Evolutionary conservation across 257 asterid genomes (phyloP).

Genomic region (Henckelia pumila): DNA sequence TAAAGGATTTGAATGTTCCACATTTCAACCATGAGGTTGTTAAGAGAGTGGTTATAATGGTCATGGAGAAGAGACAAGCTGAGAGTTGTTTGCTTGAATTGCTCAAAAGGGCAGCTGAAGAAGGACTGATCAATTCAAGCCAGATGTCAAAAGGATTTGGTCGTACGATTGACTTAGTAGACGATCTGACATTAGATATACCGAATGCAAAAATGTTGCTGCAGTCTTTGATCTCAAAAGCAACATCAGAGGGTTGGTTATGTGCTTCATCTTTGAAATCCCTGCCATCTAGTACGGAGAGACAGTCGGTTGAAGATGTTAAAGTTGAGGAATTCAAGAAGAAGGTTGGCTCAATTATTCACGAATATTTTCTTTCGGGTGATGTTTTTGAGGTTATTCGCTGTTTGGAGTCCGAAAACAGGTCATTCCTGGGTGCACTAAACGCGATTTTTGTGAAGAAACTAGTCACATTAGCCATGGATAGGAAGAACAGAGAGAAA

Average conservation of each 20-base stretch:
- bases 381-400: slow-evolving; percentile 74
- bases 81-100: slow-evolving; percentile 58
- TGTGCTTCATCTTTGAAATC: slow-evolving; percentile 73
- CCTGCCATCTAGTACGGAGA: slow-evolving; percentile 44
- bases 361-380: slow-evolving; percentile 78
- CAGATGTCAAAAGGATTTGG: slow-evolving; percentile 81
- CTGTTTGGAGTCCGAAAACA: slow-evolving; percentile 67
- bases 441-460: slow-evolving; percentile 78
- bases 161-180: slow-evolving; percentile 69
- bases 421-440: slow-evolving; percentile 42
- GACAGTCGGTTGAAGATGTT: slow-evolving; percentile 48
- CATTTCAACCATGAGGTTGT: slow-evolving; percentile 90
- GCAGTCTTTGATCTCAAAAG: slow-evolving; percentile 71
- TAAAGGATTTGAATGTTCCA: slow-evolving; percentile 78
- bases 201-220: slow-evolving; percentile 69
- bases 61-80: slow-evolving; percentile 73
- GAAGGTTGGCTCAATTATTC: slow-evolving; percentile 63
- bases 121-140: slow-evolving; percentile 75
- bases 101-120: slow-evolving; percentile 62
- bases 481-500: slow-evolving; percentile 80
- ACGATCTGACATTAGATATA: slow-evolving; percentile 75
- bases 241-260: slow-evolving; percentile 94
- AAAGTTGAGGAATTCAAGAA: slow-evolving; percentile 55
- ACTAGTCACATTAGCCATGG: slow-evolving; percentile 83
- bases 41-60: slow-evolving; percentile 74